A percentile compares a stretch with the other conserved stretches of the same genome.
Conservation (phyloP, 768 basidiomycete species). For the Pluteus cervinus region DNA sequence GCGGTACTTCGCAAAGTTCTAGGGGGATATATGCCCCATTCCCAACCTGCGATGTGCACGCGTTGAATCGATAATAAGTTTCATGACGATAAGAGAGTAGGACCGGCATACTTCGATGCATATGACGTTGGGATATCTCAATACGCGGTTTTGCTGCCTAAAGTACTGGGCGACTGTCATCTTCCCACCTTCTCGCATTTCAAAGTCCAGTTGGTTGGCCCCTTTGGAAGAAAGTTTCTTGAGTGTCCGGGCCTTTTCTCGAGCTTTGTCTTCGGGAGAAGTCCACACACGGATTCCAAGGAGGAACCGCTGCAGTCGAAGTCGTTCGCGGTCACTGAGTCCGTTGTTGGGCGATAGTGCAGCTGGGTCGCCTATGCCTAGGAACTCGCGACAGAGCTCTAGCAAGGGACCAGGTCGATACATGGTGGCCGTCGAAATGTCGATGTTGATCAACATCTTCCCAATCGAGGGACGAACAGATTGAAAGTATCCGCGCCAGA, state of each 20-base stretch:
- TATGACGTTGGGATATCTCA: slow-evolving; percentile 40
- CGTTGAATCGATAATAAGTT: not conserved
- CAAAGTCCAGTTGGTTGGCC: slow-evolving; percentile 44
- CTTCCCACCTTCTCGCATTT: slow-evolving; percentile 37
- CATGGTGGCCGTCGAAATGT: slow-evolving; percentile 75
- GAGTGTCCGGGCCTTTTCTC: slow-evolving; percentile 40
- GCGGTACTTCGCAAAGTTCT: slow-evolving; percentile 55
- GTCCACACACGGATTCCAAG: no score
- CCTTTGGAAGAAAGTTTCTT: slow-evolving; percentile 46
- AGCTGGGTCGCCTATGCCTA: slow-evolving; percentile 20
- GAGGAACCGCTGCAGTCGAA: slow-evolving; percentile 33
- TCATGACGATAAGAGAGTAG: slow-evolving; percentile 2
- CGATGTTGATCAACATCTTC: slow-evolving; percentile 65
- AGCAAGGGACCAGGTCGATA: slow-evolving; percentile 60
- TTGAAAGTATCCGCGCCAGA: slow-evolving; percentile 82
- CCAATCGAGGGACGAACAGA: slow-evolving; percentile 65
- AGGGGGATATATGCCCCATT: slow-evolving; percentile 59
- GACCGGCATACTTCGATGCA: slow-evolving; percentile 48
- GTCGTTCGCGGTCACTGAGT: slow-evolving; percentile 46
- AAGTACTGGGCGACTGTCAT: slow-evolving; percentile 17
- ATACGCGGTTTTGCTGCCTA: slow-evolving; percentile 17
- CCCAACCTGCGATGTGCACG: slow-evolving; percentile 48
- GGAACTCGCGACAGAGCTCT: slow-evolving; percentile 50
- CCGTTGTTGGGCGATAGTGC: slow-evolving; percentile 25
- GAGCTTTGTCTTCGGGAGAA: no score